Evolutionary conservation across 306 rosid species (phyloP), one percentile per base, ranked within the genome.

Genomic region (Senna tora): DNA sequence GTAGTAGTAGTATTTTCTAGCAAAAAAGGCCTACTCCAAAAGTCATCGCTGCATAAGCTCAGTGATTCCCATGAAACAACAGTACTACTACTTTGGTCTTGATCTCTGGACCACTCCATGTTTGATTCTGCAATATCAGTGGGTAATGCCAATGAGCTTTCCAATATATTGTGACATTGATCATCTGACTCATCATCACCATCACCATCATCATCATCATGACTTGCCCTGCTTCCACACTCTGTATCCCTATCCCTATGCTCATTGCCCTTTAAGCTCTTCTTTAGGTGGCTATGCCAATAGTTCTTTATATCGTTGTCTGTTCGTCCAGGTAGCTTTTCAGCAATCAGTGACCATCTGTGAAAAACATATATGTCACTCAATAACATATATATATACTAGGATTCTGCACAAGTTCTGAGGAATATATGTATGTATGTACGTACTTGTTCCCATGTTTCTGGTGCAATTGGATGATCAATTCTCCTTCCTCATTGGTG

Each of bases 361-460:
- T n/a, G 3, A 49, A 38, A 34, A 61, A 41, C 46, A 41, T 41
- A 0, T 12, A 36, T 7, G 6, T 36, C 39, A 36, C 39, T 36
- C 39, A 36, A 5, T 2, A 36, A 36, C 39, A 36, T 4, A 1
- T 36, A 36, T 1, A 4, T 1, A 36, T 7, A 2, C 2, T 36
- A 36, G 6, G 39, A 36, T 36, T 36, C 7, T 36, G 39, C 39
- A 36, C 39, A 36, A 36, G 30, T 25, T 0, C 3, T 36, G 39
- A 36, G 39, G 5, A 7, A 4, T 36, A 36, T 41, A 41, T 41
- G 6, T 39, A 39, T 5, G 6, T 39, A 39, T 10, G 39, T 38
- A 16, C 72, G 13, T 83, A 86, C 89, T 82, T 84, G 17, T 87
- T 87, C 57, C 91, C 89, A 53, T 65, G 73, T 73, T 82, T 32